Evolutionary conservation across 176 grass and related monocot genomes (phyloP).

Genomic region (Bonia amplexicaulis): DNA sequence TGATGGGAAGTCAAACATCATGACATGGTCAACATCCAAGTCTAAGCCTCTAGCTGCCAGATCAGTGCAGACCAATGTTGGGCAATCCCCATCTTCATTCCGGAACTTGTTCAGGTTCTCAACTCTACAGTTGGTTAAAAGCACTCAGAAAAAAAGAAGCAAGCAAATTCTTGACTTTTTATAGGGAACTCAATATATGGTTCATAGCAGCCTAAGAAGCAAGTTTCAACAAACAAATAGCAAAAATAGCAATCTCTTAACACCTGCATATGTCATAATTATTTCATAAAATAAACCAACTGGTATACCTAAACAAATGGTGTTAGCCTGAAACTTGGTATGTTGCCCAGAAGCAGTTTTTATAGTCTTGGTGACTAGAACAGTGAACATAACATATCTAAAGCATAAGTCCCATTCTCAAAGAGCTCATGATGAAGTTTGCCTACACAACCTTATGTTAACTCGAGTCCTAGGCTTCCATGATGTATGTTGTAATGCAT

Average conservation of each 20-base stretch:
- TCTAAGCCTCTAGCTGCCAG: conserved; percentile 94
- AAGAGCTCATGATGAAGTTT: neutral
- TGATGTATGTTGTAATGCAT: neutral
- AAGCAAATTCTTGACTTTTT: neutral
- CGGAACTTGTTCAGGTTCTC: conserved; percentile 96
- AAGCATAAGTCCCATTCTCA: neutral
- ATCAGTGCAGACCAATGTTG: conserved; percentile 91
- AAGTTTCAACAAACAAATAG: neutral
- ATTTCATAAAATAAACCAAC: neutral
- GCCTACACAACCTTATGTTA: neutral
- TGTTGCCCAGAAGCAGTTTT: neutral
- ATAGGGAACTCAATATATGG: neutral
- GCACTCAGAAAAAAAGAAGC: neutral
- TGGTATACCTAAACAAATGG: neutral
- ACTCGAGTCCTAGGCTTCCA: neutral
- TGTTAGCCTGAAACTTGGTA: neutral
- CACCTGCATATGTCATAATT: neutral
- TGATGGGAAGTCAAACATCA: conserved; percentile 94
- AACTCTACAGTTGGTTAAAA: conserved; percentile 60
- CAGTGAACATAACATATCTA: neutral
- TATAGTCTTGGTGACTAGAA: neutral
- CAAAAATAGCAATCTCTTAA: neutral
- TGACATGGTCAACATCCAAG: conserved; percentile 95
- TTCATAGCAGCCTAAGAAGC: neutral
- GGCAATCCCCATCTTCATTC: conserved; percentile 95